Base-by-base conservation (phyloP, 129 eudicot species). In the Pulicaria dysenterica region DNA sequence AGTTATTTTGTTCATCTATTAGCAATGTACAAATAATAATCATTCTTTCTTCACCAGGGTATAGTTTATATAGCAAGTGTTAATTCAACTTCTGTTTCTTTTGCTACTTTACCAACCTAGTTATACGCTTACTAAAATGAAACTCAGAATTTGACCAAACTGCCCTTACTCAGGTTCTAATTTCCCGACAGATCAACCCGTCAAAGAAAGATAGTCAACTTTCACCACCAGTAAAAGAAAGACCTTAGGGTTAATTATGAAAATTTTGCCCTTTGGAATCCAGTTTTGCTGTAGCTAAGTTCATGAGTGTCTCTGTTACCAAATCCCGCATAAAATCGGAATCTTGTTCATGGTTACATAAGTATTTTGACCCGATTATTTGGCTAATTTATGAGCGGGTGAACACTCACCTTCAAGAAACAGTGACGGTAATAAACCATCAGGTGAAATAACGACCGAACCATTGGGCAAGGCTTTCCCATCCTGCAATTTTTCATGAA, bases 231-330 rank as follows among this genome's bases (percentile, higher is more conserved):
- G n/a, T n/a, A n/a, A n/a, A n/a, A n/a, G n/a, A n/a, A n/a, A n/a
- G n/a, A n/a, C 99, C 99, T 94, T 94, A 16, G 99, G 99, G 64
- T 94, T 94, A 47, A 94, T 94, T 17, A 94, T 94, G 67, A 94
- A 94, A 71, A 94, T 94, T 81, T 94, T 94, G 67, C 97, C 99
- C 82, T 88, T 94, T 13, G 99, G 99, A 51, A 94, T 94, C 41
- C 99, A 7, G 90, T 86, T 87, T 90, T 94, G 50, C 93, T 73
- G 81, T 94, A 94, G 53, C 94, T 85, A 31, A 94, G 97, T 80
- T 94, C 99, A 50, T 94, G 97, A 0, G 98, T 93, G 82, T 93
- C 90, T 78, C 95, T 67, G 73, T 89, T 93, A 56, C 98, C 96
- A 14, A 93, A 93, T 1, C 96, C 90, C 62, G 96, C 98, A 44